A percentile compares a stretch with the other conserved stretches of the same genome.
Conservation (phyloP, 495 filamentous ascomycete genomes). For the Immersiella caudata region DNA sequence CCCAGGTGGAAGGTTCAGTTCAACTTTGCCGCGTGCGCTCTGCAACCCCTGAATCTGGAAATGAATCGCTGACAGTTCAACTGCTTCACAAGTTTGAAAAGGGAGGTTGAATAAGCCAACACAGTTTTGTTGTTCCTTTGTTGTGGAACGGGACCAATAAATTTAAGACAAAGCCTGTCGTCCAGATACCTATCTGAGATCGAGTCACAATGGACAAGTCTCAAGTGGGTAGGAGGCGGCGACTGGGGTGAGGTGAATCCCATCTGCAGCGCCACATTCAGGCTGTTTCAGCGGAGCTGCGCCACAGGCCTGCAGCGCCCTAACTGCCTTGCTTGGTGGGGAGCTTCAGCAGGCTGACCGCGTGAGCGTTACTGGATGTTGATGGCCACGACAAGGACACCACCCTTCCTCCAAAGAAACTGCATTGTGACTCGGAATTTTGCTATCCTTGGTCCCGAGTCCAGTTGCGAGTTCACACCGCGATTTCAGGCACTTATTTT, state of each 20-base stretch:
- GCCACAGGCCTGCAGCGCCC: background rate
- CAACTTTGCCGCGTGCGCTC: too few relatives aligned
- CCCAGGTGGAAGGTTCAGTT: too few relatives aligned
- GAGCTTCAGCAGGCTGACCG: background rate
- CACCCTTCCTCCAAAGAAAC: background rate
- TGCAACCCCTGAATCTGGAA: too few relatives aligned
- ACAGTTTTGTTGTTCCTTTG: too few relatives aligned
- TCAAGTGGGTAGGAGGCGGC: background rate
- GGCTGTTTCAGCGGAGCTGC: background rate
- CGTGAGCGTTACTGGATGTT: background rate
- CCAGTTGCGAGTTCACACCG: background rate
- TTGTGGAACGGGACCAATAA: background rate
- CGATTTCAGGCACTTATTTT: background rate
- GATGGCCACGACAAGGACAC: background rate
- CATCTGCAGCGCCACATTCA: background rate
- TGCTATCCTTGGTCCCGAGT: background rate
- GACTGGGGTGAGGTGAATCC: background rate
- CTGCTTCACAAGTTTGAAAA: too few relatives aligned
- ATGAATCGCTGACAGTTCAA: too few relatives aligned
- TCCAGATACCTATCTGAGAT: too few relatives aligned
- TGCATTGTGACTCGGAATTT: background rate
- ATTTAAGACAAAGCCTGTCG: background rate
- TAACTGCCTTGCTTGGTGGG: background rate
- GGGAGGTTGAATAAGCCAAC: too few relatives aligned
- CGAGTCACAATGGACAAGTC: background rate